Base-by-base conservation (phyloP, 371 early-diverging fungal species). In the Mortierella sp. region DNA sequence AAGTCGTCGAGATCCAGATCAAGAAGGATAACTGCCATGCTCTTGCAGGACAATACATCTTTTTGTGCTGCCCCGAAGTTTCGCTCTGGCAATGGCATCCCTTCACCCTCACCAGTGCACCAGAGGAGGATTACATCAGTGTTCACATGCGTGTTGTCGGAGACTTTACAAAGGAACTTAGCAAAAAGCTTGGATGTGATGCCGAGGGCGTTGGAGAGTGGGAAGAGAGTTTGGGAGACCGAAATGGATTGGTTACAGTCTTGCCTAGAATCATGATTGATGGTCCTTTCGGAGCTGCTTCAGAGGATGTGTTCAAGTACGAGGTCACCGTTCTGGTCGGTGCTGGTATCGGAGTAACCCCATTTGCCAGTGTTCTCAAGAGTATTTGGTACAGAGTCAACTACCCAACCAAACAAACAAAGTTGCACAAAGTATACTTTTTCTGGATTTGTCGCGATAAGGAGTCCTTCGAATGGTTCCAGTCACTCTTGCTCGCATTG, bases 31-130 rank as follows among this genome's bases (percentile, higher is more conserved):
- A 83, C 19, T 83, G 87, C 62, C 74, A 76, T 2, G 87, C 88
- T n/a, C 74, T 88, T 45, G 88, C 92, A 17, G 95, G 95, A 6
- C 93, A 92, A 79, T 93, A 90, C 76, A 85, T 93, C 59, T 91
- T 88, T 62, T 74, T 90, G 69, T 86, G 72, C 76, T 93, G 89
- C 65, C 93, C 90, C 43, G 91, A 85, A 77, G 88, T 90, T 58
- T 86, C 81, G 32, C 81, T 75, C 31, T 87, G 71, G 80, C 88
- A 96, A 72, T 95, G 94, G 94, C 96, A 96, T 80, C 96, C 96
- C 17, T 95, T 95, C 82, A 96, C 96, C n/a, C 80, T 96, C 60
- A 95, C 96, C 31, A 93, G 90, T 28, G 92, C 94, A 17, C 95
- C 95, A 2, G 89, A 93, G 70, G 95, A 95, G 65, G 90, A 89